These are phyloP conservation scores for Xylaria sp. DNA, from an alignment of 2,329 filamentous ascomycete species.

Conservation along the genomic window DNA sequence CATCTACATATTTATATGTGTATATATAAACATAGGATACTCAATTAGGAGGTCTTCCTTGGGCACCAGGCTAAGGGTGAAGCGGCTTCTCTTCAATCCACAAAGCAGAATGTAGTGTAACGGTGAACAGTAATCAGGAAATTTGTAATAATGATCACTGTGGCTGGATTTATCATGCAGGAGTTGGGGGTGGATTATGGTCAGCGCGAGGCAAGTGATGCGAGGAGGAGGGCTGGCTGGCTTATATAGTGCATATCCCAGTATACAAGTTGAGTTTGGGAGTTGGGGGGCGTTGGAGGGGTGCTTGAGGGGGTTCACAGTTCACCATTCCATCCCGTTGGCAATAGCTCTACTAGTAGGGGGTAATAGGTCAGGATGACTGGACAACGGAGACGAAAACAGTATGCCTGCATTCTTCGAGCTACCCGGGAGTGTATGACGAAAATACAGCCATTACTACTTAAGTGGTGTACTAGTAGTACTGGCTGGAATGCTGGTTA, in stretches of 20 bases:
- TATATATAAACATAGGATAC: conserved; percentile 38
- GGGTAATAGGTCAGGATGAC: neutral
- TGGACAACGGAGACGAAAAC: conserved; percentile 6
- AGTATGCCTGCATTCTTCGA: neutral
- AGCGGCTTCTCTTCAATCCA: conserved; percentile 23
- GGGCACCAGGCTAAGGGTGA: conserved; percentile 39
- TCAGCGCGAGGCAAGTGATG: conserved; percentile 24
- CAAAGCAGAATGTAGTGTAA: conserved; percentile 32
- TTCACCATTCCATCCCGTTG: conserved; percentile 11
- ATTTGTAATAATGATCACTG: conserved; percentile 27
- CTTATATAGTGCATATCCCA: conserved; percentile 6
- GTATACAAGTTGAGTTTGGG: no score
- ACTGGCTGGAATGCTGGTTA: conserved; percentile 22
- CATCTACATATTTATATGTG: conserved; percentile 44
- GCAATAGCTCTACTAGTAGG: neutral
- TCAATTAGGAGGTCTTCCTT: conserved; percentile 31
- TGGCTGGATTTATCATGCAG: conserved; percentile 6
- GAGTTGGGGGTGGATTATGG: neutral
- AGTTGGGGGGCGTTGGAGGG: neutral
- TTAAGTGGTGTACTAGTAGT: neutral
- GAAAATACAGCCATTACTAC: neutral
- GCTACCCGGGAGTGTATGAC: neutral
- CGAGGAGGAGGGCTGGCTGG: conserved; percentile 36
- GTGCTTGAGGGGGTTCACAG: no score
- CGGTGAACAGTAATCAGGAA: conserved; percentile 17